Evolutionary conservation across 2,329 filamentous ascomycete species (phyloP).

Genomic region (Apiospora hydei): DNA sequence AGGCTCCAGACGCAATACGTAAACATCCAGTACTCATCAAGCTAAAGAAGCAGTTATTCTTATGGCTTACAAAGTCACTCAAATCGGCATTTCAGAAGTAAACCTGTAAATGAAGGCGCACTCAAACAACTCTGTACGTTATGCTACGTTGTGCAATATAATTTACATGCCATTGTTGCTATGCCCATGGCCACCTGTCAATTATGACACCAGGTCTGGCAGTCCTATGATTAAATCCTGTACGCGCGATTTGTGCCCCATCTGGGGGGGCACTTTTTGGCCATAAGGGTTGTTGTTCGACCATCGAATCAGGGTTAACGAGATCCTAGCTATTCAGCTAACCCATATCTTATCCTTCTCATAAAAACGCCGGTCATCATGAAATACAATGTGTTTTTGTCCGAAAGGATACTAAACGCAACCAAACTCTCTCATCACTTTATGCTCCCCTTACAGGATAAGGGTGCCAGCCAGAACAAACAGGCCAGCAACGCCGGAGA

Average conservation of each 20-base stretch:
- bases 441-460: conserved; percentile 43
- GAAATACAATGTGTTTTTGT: conserved; percentile 15
- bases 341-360: neutral
- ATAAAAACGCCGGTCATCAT: conserved; percentile 12
- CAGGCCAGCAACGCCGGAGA: conserved; percentile 44
- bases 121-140: neutral
- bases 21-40: neutral
- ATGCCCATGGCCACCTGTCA: neutral
- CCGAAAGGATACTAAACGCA: neutral
- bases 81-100: neutral
- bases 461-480: conserved; percentile 49
- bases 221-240: conserved; percentile 8
- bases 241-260: neutral
- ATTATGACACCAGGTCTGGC: neutral
- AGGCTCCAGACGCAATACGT: too few relatives aligned
- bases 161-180: neutral
- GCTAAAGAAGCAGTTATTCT: neutral
- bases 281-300: neutral
- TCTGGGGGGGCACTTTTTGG: neutral
- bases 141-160: neutral
- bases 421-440: neutral
- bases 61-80: neutral
- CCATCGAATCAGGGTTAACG: conserved; percentile 12
- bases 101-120: neutral
- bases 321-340: neutral